Evolutionary conservation across 169 alveolate genomes (phyloP), one percentile per base, ranked within the genome.

Genomic region (Babesia ovata): DNA sequence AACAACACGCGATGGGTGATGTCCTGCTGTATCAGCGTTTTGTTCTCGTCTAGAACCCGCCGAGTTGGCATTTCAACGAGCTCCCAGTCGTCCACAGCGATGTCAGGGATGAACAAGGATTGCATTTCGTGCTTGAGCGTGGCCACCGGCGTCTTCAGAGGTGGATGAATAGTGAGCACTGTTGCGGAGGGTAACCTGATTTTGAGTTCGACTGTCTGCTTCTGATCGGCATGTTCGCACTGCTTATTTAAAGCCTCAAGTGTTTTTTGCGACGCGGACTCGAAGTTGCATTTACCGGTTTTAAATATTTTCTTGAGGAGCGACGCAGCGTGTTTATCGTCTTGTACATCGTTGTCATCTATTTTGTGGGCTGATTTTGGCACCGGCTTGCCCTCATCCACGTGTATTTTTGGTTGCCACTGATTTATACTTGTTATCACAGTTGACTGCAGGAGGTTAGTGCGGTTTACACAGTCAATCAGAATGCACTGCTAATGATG

Each of bases 41-140:
- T 78, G 57, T 33, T n/a, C 33, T 67, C 81, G 45, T 71, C 50
- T 22, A 78, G 50, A 2, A 21, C 63, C 16, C 83, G 73, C 28
- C 70, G 54, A 10, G 60, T 69, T 12, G 87, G 87, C 46, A 78
- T 48, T 49, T 78, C 87, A n/a, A 70, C 74, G 12, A 78, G 83
- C 24, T 78, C 69, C 87, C 87, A 78, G 66, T 60, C 70, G 17
- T 59, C 70, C 44, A 36, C 33, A 16, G 67, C 28, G n/a, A 78
- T 36, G 26, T n/a, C 49, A 14, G 58, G 76, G 36, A 62, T 28
- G 24, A 78, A 59, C n/a, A 78, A 71, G 14, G 72, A 42, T 70
- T 78, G 87, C 4, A 78, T 17, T 22, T 78, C 67, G n/a, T 24
- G 19, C 62, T 75, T 66, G 44, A 78, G 28, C 21, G 17, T 70